phyloP scores from a whole-genome alignment of 306 rosid species.

The Inga leiocalycina region DNA sequence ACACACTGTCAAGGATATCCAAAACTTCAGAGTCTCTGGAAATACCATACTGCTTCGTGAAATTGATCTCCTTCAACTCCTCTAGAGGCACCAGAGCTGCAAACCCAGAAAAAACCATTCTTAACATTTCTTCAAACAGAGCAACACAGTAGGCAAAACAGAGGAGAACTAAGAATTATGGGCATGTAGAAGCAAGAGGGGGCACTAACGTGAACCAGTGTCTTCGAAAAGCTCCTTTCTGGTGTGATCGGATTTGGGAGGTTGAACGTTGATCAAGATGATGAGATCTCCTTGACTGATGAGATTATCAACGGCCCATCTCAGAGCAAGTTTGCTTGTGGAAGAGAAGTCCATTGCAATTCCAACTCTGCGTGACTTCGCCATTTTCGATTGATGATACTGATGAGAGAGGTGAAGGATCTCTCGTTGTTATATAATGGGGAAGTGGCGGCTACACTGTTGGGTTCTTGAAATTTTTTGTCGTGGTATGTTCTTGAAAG shows the following conservation, averaged over 20 bases:
- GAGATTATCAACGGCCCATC: constrained; percentile 68
- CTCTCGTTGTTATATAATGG: constrained; percentile 8
- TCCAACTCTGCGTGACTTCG: constrained; percentile 54
- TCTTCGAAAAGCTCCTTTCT: constrained; percentile 62
- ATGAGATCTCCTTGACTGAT: constrained; percentile 52
- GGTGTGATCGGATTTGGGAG: constrained; percentile 60
- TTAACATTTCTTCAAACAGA: not conserved
- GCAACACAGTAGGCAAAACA: not conserved
- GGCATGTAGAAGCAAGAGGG: not conserved
- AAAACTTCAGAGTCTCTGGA: constrained; percentile 60
- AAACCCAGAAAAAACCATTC: not conserved
- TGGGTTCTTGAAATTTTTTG: not conserved
- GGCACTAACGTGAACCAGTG: constrained; percentile 63
- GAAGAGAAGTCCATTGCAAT: constrained; percentile 78
- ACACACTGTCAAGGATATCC: constrained; percentile 54
- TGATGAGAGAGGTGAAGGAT: not conserved
- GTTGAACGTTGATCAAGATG: constrained; percentile 67
- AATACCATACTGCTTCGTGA: constrained; percentile 78
- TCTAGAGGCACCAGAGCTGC: constrained; percentile 82
- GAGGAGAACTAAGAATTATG: not conserved
- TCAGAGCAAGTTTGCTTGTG: constrained; percentile 72
- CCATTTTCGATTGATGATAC: constrained; percentile 31
- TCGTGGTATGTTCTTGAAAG: constrained; percentile 27
- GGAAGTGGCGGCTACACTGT: not conserved
- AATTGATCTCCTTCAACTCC: constrained; percentile 65